Percentiles rank a stretch among this genome's conserved stretches.
These are phyloP conservation scores for Lipomyces sp. DNA, from an alignment of 805 yeast genomes.

Conservation along the genomic window DNA sequence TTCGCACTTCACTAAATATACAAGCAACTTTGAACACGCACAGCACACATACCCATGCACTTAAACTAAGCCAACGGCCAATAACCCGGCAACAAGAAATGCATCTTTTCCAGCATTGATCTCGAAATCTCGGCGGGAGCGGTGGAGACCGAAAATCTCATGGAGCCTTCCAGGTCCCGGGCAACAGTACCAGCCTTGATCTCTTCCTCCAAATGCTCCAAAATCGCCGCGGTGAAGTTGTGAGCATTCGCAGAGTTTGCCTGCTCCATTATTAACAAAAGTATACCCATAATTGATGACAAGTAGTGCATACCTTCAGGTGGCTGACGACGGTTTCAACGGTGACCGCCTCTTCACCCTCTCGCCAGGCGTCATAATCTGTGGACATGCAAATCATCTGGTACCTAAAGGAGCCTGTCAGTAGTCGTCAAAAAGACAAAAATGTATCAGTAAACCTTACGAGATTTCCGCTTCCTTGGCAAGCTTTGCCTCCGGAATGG, in stretches of 20 bases:
- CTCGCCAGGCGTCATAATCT: slow-evolving; percentile 98
- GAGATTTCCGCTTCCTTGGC: slow-evolving; percentile 97
- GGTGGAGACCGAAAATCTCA: slow-evolving; percentile 81
- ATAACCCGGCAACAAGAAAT: slow-evolving; percentile 85
- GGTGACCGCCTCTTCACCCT: slow-evolving; percentile 90
- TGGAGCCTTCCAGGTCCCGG: slow-evolving; percentile 64
- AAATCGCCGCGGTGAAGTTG: slow-evolving; percentile 63
- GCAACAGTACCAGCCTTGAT: slow-evolving; percentile 62
- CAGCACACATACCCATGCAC: too few relatives aligned
- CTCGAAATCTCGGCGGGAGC: slow-evolving; percentile 66
- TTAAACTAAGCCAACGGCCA: slow-evolving; percentile 38
- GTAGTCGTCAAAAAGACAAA: not conserved
- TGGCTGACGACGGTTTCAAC: slow-evolving; percentile 96
- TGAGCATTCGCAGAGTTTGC: slow-evolving; percentile 88
- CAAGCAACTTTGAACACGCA: too few relatives aligned
- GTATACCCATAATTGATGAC: not conserved
- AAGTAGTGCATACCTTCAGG: slow-evolving; percentile 44
- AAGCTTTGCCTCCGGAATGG: slow-evolving; percentile 92
- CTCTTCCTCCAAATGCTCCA: slow-evolving; percentile 61
- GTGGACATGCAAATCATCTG: slow-evolving; percentile 99
- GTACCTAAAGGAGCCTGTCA: slow-evolving; percentile 44
- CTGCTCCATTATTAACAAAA: slow-evolving; percentile 29
- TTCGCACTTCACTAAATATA: too few relatives aligned
- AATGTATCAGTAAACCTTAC: not conserved
- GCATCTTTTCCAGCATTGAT: slow-evolving; percentile 74